These are phyloP conservation scores for Termitomyces sp. DNA, from an alignment of 768 basidiomycete species.

Conservation along the genomic window DNA sequence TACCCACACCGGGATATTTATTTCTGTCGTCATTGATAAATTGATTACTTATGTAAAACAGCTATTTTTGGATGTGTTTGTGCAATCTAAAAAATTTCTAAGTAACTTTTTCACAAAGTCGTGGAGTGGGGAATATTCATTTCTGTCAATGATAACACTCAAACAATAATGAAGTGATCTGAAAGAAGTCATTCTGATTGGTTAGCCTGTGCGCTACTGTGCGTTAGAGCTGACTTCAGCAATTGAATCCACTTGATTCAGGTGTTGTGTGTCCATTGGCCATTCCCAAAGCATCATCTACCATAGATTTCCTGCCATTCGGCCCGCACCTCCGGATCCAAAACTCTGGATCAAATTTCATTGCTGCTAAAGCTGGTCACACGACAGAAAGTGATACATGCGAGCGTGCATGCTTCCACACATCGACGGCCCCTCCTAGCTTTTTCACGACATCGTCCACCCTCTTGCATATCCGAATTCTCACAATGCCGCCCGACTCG, in stretches of 20 bases:
- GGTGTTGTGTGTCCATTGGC: too few relatives aligned
- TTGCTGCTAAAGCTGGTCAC: slow-evolving; percentile 1
- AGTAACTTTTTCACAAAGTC: too few relatives aligned
- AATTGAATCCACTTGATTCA: too few relatives aligned
- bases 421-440: background rate
- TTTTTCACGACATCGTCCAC: background rate
- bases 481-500: slow-evolving; percentile 36
- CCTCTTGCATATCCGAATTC: background rate
- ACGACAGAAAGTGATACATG: background rate
- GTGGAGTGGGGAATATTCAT: too few relatives aligned
- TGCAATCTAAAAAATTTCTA: too few relatives aligned
- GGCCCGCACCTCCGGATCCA: background rate
- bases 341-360: background rate
- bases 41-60: too few relatives aligned
- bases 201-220: background rate
- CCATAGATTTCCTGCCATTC: background rate
- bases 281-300: too few relatives aligned
- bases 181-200: background rate
- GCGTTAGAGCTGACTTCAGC: background rate
- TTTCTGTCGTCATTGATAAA: too few relatives aligned
- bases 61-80: too few relatives aligned
- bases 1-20: too few relatives aligned
- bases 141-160: too few relatives aligned
- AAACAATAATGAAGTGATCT: too few relatives aligned
- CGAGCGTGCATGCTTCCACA: background rate